Evolutionary conservation across 768 basidiomycete species (phyloP), one percentile per base, ranked within the genome.

Genomic region (Serendipita sp.): DNA sequence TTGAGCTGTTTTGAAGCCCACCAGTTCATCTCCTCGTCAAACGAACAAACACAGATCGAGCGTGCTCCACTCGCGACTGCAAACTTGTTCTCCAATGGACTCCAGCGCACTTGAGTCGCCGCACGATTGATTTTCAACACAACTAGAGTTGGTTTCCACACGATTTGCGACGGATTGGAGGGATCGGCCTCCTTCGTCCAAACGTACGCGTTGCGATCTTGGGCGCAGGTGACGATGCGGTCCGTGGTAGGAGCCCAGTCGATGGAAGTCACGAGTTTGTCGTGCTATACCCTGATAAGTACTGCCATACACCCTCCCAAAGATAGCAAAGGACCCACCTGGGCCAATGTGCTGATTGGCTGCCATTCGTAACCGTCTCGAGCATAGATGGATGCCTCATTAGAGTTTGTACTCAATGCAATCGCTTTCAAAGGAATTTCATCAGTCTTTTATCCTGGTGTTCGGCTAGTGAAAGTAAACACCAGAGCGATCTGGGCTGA

Each of bases 191-290:
- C 82, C 71, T 88, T 85, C 63, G 91, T 86, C 96, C 96, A 99
- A 36, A 99, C 96, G 71, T 99, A 99, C 43, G 96, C 95, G 72
- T 99, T 99, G 63, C 96, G 80, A 72, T 99, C 96, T 73, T 99
- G 95, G n/a, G 94, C 95, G 69, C 92, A 91, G 11, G 96, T 98
- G 29, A 99, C 95, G 75, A 99, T 95, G 50, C 91, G 87, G 75
- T 98, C 97, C 53, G 96, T 92, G 68, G 83, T 82, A 16, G 94
- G 93, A 11, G 94, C 96, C 96, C 96, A 99, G 73, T 97, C 94
- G 73, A 99, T 96, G 64, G 92, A 93, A 2, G 95, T 98, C 75
- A 99, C 88, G 65, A 86, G 76, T 75, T 98, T 98, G 78, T 99
- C 96, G 76, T 99, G 96, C 93, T 98, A 72, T 34, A 43, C 31